A percentile compares a stretch with the other conserved stretches of the same genome.
Conservation (phyloP, 1,284 basidiomycete species). For the Sphagnurus paluster region DNA sequence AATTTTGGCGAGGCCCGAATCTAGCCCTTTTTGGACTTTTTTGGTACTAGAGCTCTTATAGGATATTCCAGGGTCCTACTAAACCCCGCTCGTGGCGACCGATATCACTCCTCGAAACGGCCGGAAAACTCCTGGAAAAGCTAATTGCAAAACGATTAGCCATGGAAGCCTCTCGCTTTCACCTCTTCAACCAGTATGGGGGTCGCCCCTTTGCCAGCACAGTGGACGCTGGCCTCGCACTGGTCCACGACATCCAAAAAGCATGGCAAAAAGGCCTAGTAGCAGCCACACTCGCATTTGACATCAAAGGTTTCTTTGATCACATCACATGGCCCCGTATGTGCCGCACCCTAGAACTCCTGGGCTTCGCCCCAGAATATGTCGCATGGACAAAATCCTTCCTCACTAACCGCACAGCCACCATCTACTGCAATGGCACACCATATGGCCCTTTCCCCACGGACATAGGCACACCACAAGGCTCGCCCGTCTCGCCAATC, state of each 20-base stretch:
- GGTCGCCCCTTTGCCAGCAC: constrained; percentile 3
- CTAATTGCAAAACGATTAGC: background rate
- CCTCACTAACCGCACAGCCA: background rate
- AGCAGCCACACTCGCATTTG: constrained; percentile 2
- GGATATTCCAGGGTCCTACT: no score
- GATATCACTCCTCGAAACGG: constrained; percentile 2
- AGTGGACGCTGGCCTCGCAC: background rate
- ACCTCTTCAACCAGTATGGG: constrained; percentile 7
- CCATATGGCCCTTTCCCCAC: background rate
- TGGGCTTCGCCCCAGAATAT: background rate
- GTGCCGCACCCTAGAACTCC: background rate
- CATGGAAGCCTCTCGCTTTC: background rate
- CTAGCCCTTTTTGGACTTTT: no score
- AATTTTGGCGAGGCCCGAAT: no score
- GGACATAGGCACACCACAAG: background rate
- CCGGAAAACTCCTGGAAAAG: constrained; percentile 2
- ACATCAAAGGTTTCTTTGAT: constrained; percentile 7
- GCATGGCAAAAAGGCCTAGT: constrained; percentile 2
- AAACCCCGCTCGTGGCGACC: constrained; percentile 2
- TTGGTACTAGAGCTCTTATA: no score
- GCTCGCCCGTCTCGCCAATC: constrained; percentile 1
- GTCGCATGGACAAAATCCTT: constrained; percentile 1
- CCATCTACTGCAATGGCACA: background rate
- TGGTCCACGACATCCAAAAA: constrained; percentile 1
- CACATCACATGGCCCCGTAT: background rate